Conservation (phyloP, 805 yeast genomes). For the Teunomyces kruisii region DNA sequence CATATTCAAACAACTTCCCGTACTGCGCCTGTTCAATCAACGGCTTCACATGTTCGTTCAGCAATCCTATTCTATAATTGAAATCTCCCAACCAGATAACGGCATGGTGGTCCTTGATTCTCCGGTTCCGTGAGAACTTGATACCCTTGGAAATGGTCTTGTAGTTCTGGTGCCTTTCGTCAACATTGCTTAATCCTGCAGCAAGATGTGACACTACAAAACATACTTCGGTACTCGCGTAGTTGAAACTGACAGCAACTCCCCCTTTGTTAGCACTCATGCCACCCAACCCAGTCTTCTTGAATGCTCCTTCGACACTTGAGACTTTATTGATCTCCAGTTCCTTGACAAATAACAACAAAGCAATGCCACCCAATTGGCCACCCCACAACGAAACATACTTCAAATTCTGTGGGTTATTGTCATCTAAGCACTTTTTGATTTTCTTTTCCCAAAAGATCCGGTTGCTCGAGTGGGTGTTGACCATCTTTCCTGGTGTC, state of each 20-base stretch:
- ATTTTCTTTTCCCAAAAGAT: conserved; percentile 67
- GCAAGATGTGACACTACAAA: conserved; percentile 87
- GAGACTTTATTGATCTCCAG: conserved; percentile 50
- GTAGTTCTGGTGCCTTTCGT: conserved; percentile 84
- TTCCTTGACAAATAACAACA: conserved; percentile 65
- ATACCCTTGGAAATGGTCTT: conserved; percentile 73
- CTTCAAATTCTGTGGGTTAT: conserved; percentile 34
- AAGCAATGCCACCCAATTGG: conserved; percentile 82
- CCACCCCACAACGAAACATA: conserved; percentile 68
- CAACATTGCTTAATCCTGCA: conserved; percentile 81
- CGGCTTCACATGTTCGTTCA: conserved; percentile 72
- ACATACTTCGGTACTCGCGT: conserved; percentile 70
- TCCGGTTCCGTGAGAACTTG: conserved; percentile 55
- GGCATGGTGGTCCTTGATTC: conserved; percentile 79
- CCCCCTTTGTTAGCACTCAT: conserved; percentile 84
- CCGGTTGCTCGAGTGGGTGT: conserved; percentile 64
- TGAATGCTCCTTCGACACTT: conserved; percentile 67
- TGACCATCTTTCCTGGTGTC: conserved; percentile 77
- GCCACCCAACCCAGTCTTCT: conserved; percentile 94
- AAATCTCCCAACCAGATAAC: conserved; percentile 95
- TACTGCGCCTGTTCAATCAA: conserved; percentile 48
- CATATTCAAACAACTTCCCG: conserved; percentile 58
- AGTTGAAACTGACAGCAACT: conserved; percentile 63
- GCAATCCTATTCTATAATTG: conserved; percentile 73
- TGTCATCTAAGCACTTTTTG: conserved; percentile 42